Percentiles rank a stretch among this genome's conserved stretches.
These are phyloP conservation scores for Beauveria caledonica DNA, from an alignment of 2,329 filamentous ascomycete genomes.

Conservation along the genomic window DNA sequence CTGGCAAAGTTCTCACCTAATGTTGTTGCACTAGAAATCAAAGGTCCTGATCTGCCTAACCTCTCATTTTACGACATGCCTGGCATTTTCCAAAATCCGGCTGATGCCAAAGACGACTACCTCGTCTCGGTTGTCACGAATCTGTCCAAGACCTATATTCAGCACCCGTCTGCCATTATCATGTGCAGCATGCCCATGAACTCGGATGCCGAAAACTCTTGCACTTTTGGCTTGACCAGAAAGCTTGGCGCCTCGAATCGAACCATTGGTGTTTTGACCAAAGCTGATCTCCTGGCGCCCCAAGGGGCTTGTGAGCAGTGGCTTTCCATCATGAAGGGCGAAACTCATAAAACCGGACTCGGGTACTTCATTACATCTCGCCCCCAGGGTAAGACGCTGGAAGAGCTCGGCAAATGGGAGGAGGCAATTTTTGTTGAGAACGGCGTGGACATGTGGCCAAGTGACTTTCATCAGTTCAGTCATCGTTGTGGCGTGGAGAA, in stretches of 20 bases:
- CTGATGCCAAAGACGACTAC: conserved; percentile 55
- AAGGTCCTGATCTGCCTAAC: conserved; percentile 60
- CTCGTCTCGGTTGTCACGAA: conserved; percentile 65
- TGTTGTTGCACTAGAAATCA: conserved; percentile 67
- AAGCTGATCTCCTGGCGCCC: conserved; percentile 63
- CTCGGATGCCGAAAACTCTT: conserved; percentile 67
- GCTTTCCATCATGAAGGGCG: conserved; percentile 52
- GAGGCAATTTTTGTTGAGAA: conserved; percentile 41
- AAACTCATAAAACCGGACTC: conserved; percentile 56
- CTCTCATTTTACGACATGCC: conserved; percentile 81
- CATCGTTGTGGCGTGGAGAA: conserved; percentile 46
- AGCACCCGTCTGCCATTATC: conserved; percentile 62
- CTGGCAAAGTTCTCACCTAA: conserved; percentile 74
- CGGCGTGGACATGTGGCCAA: conserved; percentile 36
- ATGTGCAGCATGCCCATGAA: conserved; percentile 73
- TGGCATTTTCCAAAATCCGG: conserved; percentile 66
- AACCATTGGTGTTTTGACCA: conserved; percentile 73
- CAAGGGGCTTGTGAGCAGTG: conserved; percentile 47
- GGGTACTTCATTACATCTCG: conserved; percentile 74
- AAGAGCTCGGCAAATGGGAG: conserved; percentile 44
- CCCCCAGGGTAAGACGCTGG: conserved; percentile 47
- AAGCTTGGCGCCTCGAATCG: conserved; percentile 46
- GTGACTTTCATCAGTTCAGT: conserved; percentile 37
- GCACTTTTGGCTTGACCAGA: conserved; percentile 57
- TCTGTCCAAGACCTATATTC: conserved; percentile 62